Conservation (phyloP, 192 early-diverging fungal species). For the Podila verticillata region DNA sequence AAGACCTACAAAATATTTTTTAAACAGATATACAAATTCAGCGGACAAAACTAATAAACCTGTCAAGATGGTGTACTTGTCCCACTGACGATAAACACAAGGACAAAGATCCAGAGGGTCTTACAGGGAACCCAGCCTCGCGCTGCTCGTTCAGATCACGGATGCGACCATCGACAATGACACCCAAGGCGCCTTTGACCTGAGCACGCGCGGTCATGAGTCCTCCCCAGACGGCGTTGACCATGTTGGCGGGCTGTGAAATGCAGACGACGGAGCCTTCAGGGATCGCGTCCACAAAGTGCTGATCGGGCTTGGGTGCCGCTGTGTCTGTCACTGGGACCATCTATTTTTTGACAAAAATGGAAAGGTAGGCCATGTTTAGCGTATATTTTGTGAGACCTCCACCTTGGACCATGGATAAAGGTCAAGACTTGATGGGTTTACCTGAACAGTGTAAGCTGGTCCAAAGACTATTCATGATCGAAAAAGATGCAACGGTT, state of each 20-base stretch:
- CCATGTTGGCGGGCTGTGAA: slow-evolving; percentile 60
- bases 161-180: slow-evolving; percentile 63
- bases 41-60: too few species aligned
- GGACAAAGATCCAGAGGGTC: background rate
- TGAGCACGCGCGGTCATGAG: slow-evolving; percentile 66
- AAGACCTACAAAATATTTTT: slow-evolving; percentile 54
- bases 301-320: slow-evolving; percentile 51
- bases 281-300: slow-evolving; percentile 60
- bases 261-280: slow-evolving; percentile 60
- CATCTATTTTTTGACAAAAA: slow-evolving; percentile 42
- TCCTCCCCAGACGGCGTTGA: slow-evolving; percentile 70
- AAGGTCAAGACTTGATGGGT: too few species aligned
- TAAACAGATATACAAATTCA: background rate
- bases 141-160: slow-evolving; percentile 66
- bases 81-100: background rate
- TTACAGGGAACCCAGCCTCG: slow-evolving; percentile 58
- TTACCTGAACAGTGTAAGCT: slow-evolving; percentile 68
- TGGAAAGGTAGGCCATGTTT: background rate
- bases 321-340: slow-evolving; percentile 52
- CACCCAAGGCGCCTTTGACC: slow-evolving; percentile 55
- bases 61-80: background rate
- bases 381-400: background rate
- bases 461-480: slow-evolving; percentile 56
- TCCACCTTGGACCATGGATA: background rate
- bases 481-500: background rate